A percentile compares a stretch with the other conserved stretches of the same genome.
phyloP scores from a whole-genome alignment of 2,329 filamentous ascomycete genomes.

The Aspergillus terreus region DNA sequence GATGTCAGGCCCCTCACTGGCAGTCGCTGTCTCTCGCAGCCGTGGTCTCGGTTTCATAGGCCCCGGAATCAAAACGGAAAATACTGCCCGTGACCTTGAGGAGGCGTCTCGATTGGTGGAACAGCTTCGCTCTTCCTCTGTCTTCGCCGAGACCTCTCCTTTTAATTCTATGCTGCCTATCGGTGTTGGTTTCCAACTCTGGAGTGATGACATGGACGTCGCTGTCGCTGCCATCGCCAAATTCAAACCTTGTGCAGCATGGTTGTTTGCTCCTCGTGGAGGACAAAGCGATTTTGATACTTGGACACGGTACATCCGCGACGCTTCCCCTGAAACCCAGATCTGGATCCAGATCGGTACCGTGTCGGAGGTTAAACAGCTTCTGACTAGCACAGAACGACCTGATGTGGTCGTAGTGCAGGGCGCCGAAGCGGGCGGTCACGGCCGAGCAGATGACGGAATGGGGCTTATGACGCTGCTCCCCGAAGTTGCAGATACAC shows the following conservation, averaged over 20 bases:
- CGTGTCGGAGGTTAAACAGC: slow-evolving; percentile 45
- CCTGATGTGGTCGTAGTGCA: slow-evolving; percentile 55
- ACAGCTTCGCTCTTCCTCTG: slow-evolving; percentile 4
- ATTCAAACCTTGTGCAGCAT: slow-evolving; percentile 39
- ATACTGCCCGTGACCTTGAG: slow-evolving; percentile 30
- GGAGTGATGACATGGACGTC: slow-evolving; percentile 33
- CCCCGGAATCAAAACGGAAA: slow-evolving; percentile 49
- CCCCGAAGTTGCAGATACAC: slow-evolving; percentile 49
- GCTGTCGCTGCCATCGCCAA: slow-evolving; percentile 29
- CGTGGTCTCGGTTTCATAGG: slow-evolving; percentile 55
- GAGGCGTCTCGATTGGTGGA: slow-evolving; percentile 25
- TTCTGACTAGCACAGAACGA: slow-evolving; percentile 28
- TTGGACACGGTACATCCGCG: slow-evolving; percentile 47
- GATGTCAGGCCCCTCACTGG: slow-evolving; percentile 56
- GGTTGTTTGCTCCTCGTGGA: slow-evolving; percentile 39
- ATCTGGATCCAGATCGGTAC: slow-evolving; percentile 58
- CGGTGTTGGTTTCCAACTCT: slow-evolving; percentile 42
- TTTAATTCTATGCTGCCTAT: slow-evolving; percentile 25
- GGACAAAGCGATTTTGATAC: slow-evolving; percentile 32
- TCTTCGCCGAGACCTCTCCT: slow-evolving; percentile 2
- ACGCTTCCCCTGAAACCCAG: slow-evolving; percentile 40
- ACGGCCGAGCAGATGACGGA: slow-evolving; percentile 47
- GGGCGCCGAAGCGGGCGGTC: slow-evolving; percentile 54
- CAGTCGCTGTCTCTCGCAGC: slow-evolving; percentile 57
- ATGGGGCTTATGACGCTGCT: slow-evolving; percentile 49